Evolutionary conservation across 805 yeast species (phyloP).

Genomic region (Myxozyma sirexii): DNA sequence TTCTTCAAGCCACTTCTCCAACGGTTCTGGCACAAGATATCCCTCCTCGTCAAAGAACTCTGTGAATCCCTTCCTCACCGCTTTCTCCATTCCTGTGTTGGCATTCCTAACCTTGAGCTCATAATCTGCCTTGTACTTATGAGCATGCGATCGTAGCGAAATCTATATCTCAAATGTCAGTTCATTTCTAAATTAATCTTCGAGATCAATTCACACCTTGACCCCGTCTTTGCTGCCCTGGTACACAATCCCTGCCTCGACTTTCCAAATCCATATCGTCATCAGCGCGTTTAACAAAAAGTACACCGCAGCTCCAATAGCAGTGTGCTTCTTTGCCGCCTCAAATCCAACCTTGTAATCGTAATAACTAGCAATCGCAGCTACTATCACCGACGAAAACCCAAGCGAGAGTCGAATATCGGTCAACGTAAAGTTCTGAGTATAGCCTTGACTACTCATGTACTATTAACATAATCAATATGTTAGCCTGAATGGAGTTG

Average conservation of each 20-base stretch:
- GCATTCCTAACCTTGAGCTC: constrained; percentile 8
- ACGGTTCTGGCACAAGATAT: constrained; percentile 16
- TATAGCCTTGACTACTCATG: constrained; percentile 37
- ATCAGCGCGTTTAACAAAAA: constrained; percentile 36
- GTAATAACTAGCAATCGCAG: constrained; percentile 37
- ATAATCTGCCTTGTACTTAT: constrained; percentile 29
- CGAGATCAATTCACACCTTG: constrained; percentile 15
- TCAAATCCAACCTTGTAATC: constrained; percentile 43
- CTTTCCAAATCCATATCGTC: constrained; percentile 36
- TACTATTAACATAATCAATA: constrained; percentile 21
- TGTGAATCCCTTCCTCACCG: constrained; percentile 19
- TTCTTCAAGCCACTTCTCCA: constrained; percentile 25
- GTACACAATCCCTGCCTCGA: constrained; percentile 40
- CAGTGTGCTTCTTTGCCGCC: constrained; percentile 36
- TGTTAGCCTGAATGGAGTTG: background rate
- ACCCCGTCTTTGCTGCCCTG: constrained; percentile 37
- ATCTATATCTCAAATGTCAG: constrained; percentile 9
- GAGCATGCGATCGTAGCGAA: constrained; percentile 18
- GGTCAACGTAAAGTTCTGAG: constrained; percentile 34
- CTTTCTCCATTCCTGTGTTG: background rate
- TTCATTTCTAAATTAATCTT: no score
- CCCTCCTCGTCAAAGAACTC: constrained; percentile 31
- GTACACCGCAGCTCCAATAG: constrained; percentile 39
- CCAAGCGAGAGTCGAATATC: constrained; percentile 41
- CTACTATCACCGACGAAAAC: constrained; percentile 39